phyloP scores from a whole-genome alignment of 257 asterid species.

The Salvia hispanica region DNA sequence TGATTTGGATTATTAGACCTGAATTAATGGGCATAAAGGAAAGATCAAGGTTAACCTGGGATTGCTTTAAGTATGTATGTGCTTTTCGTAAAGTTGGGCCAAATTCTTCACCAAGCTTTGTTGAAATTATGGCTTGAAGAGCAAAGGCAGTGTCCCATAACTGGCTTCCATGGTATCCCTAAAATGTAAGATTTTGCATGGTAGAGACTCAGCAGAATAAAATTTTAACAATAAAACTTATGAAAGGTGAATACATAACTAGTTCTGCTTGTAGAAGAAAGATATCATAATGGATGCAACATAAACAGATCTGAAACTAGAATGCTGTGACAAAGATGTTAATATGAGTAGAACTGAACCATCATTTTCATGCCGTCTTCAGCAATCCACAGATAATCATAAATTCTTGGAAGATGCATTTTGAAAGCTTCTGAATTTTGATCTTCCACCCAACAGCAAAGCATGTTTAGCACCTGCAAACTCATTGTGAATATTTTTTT shows the following conservation, averaged over 20 bases:
- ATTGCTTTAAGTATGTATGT: too few relatives aligned
- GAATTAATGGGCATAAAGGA: constrained; percentile 1
- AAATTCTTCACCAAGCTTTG: constrained; percentile 68
- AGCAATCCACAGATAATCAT: constrained; percentile 91
- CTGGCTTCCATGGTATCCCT: constrained; percentile 99
- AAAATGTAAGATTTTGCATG: constrained; percentile 21
- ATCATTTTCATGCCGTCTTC: constrained; percentile 99
- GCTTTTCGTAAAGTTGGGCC: constrained; percentile 72
- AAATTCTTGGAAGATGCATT: constrained; percentile 86
- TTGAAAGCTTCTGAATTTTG: constrained; percentile 95
- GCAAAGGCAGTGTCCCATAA: constrained; percentile 90
- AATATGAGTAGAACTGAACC: constrained; percentile 41
- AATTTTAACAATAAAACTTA: not conserved
- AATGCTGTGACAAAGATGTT: not conserved
- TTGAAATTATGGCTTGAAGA: constrained; percentile 81
- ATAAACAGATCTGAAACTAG: too few relatives aligned
- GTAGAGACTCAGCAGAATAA: constrained; percentile 10
- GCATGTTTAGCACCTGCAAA: constrained; percentile 84
- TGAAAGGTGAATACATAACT: not conserved
- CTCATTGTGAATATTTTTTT: too few relatives aligned
- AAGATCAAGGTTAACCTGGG: too few relatives aligned
- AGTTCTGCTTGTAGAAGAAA: constrained; percentile 5
- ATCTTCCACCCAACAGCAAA: constrained; percentile 99
- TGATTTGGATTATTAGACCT: constrained; percentile 19
- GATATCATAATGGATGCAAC: not conserved